A percentile compares a stretch with the other conserved stretches of the same genome.
These are phyloP conservation scores for Tolypocladium inflatum DNA, from an alignment of 2,329 filamentous ascomycete species.

Conservation along the genomic window DNA sequence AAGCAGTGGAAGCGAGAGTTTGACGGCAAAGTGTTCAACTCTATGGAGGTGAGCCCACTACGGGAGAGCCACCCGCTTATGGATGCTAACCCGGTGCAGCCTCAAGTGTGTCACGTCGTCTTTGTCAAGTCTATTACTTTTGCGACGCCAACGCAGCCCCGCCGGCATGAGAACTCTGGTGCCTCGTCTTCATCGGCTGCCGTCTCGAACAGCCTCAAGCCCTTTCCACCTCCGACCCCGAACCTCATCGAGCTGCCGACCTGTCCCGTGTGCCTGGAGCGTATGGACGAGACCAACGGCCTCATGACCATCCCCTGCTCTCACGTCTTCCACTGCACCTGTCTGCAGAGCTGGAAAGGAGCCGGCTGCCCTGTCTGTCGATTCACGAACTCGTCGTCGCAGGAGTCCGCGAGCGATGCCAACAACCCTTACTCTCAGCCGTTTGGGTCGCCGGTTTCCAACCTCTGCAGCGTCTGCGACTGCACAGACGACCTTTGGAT, in stretches of 20 bases:
- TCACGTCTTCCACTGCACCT: conserved; percentile 95
- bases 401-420: conserved; percentile 27
- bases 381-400: conserved; percentile 53
- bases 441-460: conserved; percentile 51
- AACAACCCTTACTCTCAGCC: conserved; percentile 42
- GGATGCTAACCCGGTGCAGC: conserved; percentile 31
- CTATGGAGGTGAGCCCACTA: conserved; percentile 58
- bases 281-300: conserved; percentile 96
- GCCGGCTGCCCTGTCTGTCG: conserved; percentile 90
- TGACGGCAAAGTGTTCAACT: conserved; percentile 89
- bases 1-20: conserved; percentile 75
- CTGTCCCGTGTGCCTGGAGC: conserved; percentile 90
- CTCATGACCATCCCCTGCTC: conserved; percentile 94
- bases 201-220: conserved; percentile 39
- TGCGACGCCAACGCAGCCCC: conserved; percentile 46
- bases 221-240: conserved; percentile 61
- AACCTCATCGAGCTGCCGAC: conserved; percentile 86
- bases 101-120: conserved; percentile 89
- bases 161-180: conserved; percentile 50
- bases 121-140: conserved; percentile 91
- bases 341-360: conserved; percentile 91
- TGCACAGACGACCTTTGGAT: conserved; percentile 83
- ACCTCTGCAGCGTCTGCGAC: conserved; percentile 75
- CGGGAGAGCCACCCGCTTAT: too few species aligned
- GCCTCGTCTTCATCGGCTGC: conserved; percentile 30